Percentiles rank a stretch among this genome's conserved stretches.
Evolutionary conservation across 805 yeast species (phyloP).

Genomic region (Kazachstania bromeliacearum): DNA sequence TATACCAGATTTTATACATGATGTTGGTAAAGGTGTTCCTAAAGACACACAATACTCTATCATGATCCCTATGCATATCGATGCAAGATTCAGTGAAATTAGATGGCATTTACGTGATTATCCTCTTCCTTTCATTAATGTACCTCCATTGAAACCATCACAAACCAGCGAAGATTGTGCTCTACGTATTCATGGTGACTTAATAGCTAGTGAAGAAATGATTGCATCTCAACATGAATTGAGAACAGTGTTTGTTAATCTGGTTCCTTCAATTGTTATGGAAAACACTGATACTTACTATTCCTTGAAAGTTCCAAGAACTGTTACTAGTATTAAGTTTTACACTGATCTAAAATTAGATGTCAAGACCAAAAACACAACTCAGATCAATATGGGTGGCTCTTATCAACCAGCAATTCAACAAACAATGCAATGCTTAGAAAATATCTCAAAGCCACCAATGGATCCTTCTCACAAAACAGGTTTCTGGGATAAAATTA

Average conservation of each 20-base stretch:
- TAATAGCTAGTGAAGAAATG: constrained; percentile 61
- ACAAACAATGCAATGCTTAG: constrained; percentile 66
- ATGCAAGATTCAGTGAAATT: constrained; percentile 49
- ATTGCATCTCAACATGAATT: constrained; percentile 41
- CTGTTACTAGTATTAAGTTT: constrained; percentile 66
- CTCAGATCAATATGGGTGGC: constrained; percentile 74
- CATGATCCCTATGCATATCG: constrained; percentile 53
- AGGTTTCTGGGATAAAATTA: constrained; percentile 89
- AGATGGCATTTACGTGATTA: constrained; percentile 73
- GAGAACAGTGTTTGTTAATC: constrained; percentile 52
- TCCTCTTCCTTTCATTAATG: constrained; percentile 71
- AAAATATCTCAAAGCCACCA: constrained; percentile 82
- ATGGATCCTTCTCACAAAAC: constrained; percentile 74
- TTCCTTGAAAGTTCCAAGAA: constrained; percentile 58
- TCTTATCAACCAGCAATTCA: constrained; percentile 79
- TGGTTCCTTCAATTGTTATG: constrained; percentile 39
- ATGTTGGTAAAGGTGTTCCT: constrained; percentile 80
- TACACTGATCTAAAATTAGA: constrained; percentile 51
- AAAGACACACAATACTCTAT: constrained; percentile 56
- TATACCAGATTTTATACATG: constrained; percentile 53
- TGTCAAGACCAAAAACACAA: constrained; percentile 46
- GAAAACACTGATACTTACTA: constrained; percentile 37
- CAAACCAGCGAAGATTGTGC: constrained; percentile 24
- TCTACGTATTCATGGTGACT: constrained; percentile 46
- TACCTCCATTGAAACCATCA: constrained; percentile 43